These are phyloP conservation scores for Neonectria ditissima DNA, from an alignment of 2,329 filamentous ascomycete genomes.

Conservation along the genomic window DNA sequence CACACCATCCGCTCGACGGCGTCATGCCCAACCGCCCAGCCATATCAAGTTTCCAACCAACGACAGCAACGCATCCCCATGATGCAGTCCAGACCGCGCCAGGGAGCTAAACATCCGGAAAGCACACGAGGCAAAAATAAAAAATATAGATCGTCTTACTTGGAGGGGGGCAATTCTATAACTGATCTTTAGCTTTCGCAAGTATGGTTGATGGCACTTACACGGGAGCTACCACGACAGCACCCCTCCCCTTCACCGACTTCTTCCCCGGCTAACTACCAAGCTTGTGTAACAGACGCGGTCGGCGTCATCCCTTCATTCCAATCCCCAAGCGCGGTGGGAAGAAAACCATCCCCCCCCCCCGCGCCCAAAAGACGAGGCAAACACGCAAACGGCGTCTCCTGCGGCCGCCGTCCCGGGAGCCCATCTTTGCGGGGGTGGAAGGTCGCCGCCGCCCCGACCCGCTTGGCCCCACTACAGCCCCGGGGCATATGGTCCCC, in stretches of 20 bases:
- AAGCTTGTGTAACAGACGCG: background rate
- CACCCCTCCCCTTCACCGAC: conserved; percentile 74
- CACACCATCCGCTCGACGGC: conserved; percentile 70
- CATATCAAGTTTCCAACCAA: conserved; percentile 77
- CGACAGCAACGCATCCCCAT: conserved; percentile 85
- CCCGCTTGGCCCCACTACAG: conserved; percentile 83
- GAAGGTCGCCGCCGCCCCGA: conserved; percentile 84
- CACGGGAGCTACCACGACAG: conserved; percentile 77
- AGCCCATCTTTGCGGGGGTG: conserved; percentile 85
- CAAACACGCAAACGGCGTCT: background rate
- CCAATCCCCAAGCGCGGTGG: background rate
- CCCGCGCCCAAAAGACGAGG: too few species aligned
- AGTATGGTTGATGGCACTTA: conserved; percentile 75
- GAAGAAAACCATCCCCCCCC: too few species aligned
- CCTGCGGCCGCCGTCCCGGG: conserved; percentile 83
- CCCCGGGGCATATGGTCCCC: conserved; percentile 76
- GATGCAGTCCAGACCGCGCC: conserved; percentile 74
- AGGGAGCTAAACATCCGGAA: conserved; percentile 82
- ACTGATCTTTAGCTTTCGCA: conserved; percentile 76
- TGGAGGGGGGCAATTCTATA: too few species aligned
- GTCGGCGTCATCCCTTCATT: background rate
- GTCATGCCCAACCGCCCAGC: conserved; percentile 85
- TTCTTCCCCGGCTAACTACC: conserved; percentile 65
- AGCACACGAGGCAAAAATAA: conserved; percentile 71
- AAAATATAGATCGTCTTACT: too few species aligned